A percentile compares a stretch with the other conserved stretches of the same genome.
Evolutionary conservation across 2,329 filamentous ascomycete genomes (phyloP).

Genomic region (Microdochium nivale): DNA sequence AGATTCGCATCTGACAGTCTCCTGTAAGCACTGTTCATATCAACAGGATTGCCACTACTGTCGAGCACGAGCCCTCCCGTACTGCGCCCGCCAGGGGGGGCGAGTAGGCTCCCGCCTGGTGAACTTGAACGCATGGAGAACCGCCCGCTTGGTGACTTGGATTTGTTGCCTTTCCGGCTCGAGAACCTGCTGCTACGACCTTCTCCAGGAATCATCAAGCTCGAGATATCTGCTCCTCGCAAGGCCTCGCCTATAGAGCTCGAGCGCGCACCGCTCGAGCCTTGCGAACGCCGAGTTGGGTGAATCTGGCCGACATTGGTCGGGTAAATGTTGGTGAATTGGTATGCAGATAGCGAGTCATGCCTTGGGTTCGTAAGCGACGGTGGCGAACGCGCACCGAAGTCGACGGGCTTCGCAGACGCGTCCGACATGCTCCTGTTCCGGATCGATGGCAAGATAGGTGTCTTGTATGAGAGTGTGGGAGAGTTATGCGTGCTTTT

Average conservation of each 20-base stretch:
- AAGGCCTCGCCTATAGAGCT: conserved; percentile 45
- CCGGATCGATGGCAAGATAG: conserved; percentile 17
- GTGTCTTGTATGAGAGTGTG: conserved; percentile 27
- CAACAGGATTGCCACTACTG: conserved; percentile 52
- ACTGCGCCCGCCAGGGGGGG: conserved; percentile 28
- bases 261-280: conserved; percentile 20
- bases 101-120: conserved; percentile 24
- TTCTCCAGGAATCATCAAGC: conserved; percentile 39
- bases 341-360: conserved; percentile 46
- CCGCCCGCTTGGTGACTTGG: conserved; percentile 44
- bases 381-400: conserved; percentile 29
- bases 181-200: conserved; percentile 31
- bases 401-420: conserved; percentile 35
- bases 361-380: conserved; percentile 11
- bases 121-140: conserved; percentile 43
- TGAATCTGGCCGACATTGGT: conserved; percentile 38
- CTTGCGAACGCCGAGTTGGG: conserved; percentile 29
- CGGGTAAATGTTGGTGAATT: conserved; percentile 51
- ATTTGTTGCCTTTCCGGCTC: conserved; percentile 31
- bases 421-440: conserved; percentile 50
- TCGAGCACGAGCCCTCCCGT: conserved; percentile 38
- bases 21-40: conserved; percentile 62
- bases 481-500: conserved; percentile 39
- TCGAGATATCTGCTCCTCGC: conserved; percentile 39
- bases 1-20: conserved; percentile 65